phyloP scores from a whole-genome alignment of 176 grass and related monocot species.

The Alopecurus myosuroides region DNA sequence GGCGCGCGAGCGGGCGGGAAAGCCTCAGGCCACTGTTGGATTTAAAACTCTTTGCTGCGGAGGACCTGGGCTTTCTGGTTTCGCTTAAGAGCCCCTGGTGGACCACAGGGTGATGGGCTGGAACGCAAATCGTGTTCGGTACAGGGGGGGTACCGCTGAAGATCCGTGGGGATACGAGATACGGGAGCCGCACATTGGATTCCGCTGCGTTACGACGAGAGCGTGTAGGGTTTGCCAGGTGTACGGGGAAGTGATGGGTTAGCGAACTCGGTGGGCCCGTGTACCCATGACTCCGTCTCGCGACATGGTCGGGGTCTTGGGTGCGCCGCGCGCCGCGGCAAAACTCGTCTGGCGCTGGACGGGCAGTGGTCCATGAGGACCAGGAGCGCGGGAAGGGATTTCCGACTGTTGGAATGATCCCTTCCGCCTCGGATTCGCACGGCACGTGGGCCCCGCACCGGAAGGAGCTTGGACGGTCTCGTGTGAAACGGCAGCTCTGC shows the following conservation, averaged over 20 bases:
- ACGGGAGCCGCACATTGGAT: slow-evolving; percentile 20
- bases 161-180: too few relatives aligned
- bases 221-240: slow-evolving; percentile 33
- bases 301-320: slow-evolving; percentile 2
- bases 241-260: slow-evolving; percentile 42
- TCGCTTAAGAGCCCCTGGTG: fast-evolving
- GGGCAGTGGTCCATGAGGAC: neutral
- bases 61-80: fast-evolving
- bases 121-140: fast-evolving
- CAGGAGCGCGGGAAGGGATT: neutral
- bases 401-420: slow-evolving; percentile 37
- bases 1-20: slow-evolving; percentile 18
- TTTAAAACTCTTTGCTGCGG: neutral
- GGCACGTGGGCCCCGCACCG: slow-evolving; percentile 26
- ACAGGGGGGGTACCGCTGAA: fast-evolving
- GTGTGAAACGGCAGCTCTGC: slow-evolving; percentile 21
- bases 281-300: neutral
- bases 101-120: fast-evolving
- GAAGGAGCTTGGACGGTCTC: neutral
- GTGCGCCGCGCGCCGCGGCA: neutral
- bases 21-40: neutral
- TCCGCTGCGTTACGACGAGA: slow-evolving; percentile 23
- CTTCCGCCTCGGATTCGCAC: slow-evolving; percentile 35
- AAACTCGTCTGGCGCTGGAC: fast-evolving
- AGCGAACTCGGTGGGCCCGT: slow-evolving; percentile 13